Evolutionary conservation across 73 alveolate species (phyloP), one percentile per base, ranked within the genome.

Genomic region (Halteria grandinella): DNA sequence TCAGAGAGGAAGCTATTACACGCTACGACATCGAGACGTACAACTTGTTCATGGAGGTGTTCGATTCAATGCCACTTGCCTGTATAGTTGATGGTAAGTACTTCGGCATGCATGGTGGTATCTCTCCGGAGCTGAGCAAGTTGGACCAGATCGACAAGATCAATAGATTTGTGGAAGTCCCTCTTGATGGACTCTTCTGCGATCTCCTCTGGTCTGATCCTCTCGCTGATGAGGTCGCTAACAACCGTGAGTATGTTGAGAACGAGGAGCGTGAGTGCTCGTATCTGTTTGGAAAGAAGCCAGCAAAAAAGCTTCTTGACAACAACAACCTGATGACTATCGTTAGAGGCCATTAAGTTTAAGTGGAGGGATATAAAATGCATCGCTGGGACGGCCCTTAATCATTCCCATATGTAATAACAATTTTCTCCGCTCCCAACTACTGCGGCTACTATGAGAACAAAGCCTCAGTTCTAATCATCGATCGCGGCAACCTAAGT

Each of bases 301-400:
- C 97, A 24, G 79, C 92, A 0, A 73, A 63, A 50, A 85, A 87
- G 58, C 63, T 90, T 34, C 53, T 90, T 0, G 91, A 87, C 17
- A 86, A 81, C 54, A 86, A 91, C 78, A 74, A 82, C 31, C 50
- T 86, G 25, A 66, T 88, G 87, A 72, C 91, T 15, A 78, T 91
- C 20, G 86, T 91, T 1, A 31, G 97, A 55, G 97, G 95, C 21
- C 97, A 91, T 83, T 81, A 91, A 83, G 94, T 88, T 18, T 81
- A 87, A 55, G 54, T 90, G 51, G 97, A 90, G 60, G 97, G 97
- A n/a, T 89, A 81, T 60, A 80, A 89, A 86, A 89, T 89, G 97
- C 88, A 89, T 80, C 73, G 87, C 55, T 89, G 97, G 97, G 89
- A 89, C 55, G 90, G 90, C 18, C 78, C 66, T 49, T 71, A 60